Evolutionary conservation across 2,329 filamentous ascomycete species (phyloP).

Genomic region (Fusarium euwallaceae): DNA sequence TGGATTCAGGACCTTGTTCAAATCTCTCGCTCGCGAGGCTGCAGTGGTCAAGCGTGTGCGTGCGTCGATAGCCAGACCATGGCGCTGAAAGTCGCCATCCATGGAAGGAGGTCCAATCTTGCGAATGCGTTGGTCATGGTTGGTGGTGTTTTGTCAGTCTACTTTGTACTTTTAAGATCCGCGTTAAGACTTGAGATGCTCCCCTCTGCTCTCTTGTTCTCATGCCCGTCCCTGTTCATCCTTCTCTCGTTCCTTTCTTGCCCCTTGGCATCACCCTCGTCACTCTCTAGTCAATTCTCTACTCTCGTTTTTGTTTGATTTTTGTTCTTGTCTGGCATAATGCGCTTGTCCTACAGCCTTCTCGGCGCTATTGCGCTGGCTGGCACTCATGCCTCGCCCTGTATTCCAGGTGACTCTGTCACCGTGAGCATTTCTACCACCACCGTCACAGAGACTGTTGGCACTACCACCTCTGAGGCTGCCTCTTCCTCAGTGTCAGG

Average conservation of each 20-base stretch:
- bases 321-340: background rate
- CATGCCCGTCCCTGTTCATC: background rate
- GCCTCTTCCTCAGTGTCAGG: background rate
- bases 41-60: background rate
- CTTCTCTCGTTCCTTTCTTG: background rate
- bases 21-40: background rate
- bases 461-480: background rate
- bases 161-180: background rate
- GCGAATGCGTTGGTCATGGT: background rate
- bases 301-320: constrained; percentile 1
- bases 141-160: background rate
- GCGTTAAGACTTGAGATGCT: background rate
- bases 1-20: background rate
- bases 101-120: background rate
- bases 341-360: constrained; percentile 1
- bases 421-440: background rate
- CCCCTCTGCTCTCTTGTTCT: background rate
- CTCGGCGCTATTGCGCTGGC: background rate
- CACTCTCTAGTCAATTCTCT: background rate
- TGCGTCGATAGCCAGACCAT: background rate
- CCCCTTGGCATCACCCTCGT: background rate
- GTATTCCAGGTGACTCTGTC: background rate
- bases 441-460: background rate
- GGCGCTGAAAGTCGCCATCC: background rate
- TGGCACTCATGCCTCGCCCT: background rate